Base-by-base conservation (phyloP, 345 rosid genomes). In the Moringa oleifera region DNA sequence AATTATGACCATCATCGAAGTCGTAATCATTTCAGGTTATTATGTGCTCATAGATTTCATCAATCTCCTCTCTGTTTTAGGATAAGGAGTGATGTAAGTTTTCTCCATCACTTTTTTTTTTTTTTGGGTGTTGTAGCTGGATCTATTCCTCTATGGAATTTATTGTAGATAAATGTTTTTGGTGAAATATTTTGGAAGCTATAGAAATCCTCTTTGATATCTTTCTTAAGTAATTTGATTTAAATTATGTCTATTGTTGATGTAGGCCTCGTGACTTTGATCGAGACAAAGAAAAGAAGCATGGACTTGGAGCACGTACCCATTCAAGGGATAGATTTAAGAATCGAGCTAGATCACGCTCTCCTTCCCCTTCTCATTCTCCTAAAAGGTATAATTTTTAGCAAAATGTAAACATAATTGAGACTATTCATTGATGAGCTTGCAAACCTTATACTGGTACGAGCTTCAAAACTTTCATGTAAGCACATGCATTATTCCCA, bases 331-430 rank as follows among this genome's bases (percentile, higher is more conserved):
- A 56, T 45, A 67, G 53, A 54, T 63, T 36, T n/a, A 49, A 16
- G 63, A 58, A 67, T 18, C 65, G 57, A 49, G 67, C 76, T 11
- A 58, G 63, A 68, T 72, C 76, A 28, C 47, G 59, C 66, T 65
- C 74, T n/a, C 69, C 54, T 18, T 69, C 68, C 2, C 74, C 31
- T 61, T 66, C 75, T 51, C 67, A 59, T 19, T 61, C 47, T 41
- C 47, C 75, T 0, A 72, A 63, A 67, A 67, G 76, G 76, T 72
- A 62, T 17, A 1, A n/a, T n/a, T 21, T 13, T n/a, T 25, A 25
- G 25, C 47, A 41, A 5, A 41, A 41, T 41, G 47, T 7, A 7
- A 41, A 41, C 47, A 41, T 41, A 15, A n/a, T 15, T 15, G 47
- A 41, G 12, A 15, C 47, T 41, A 15, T 41, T 41, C 47, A 41